Evolutionary conservation across 2,329 filamentous ascomycete genomes (phyloP).

Genomic region (Diplodia scrobiculata): DNA sequence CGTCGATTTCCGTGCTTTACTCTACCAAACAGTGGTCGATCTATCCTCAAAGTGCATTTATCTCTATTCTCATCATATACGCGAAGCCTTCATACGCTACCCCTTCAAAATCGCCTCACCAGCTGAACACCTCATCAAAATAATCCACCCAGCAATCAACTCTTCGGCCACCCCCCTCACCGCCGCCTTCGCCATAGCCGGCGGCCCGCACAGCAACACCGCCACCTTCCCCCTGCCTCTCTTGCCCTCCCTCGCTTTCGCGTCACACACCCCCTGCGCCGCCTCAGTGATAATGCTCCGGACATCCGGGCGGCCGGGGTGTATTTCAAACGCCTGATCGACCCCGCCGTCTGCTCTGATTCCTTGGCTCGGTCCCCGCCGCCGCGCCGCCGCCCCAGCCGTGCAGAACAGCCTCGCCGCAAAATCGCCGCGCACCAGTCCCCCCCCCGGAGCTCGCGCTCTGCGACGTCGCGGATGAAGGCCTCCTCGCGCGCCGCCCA

Average conservation of each 20-base stretch:
- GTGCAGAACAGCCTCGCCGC: constrained; percentile 29
- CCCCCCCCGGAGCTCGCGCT: constrained; percentile 33
- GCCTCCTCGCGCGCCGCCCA: constrained; percentile 43
- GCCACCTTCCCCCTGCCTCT: constrained; percentile 38
- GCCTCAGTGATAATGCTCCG: constrained; percentile 40
- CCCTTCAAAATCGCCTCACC: constrained; percentile 37
- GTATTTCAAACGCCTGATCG: neutral
- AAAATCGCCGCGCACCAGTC: constrained; percentile 38
- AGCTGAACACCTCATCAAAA: constrained; percentile 54
- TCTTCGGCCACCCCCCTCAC: constrained; percentile 44
- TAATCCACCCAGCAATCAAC: constrained; percentile 46
- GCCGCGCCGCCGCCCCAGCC: neutral
- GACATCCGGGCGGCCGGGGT: constrained; percentile 47
- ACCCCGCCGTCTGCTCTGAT: too few relatives aligned
- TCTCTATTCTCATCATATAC: neutral
- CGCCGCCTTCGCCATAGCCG: constrained; percentile 49
- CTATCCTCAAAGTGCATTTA: neutral
- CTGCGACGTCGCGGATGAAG: constrained; percentile 36
- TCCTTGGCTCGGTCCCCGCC: neutral
- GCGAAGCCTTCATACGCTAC: neutral
- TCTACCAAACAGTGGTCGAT: neutral
- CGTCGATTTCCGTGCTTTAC: neutral
- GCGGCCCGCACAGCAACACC: constrained; percentile 52
- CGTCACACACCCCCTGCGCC: constrained; percentile 31
- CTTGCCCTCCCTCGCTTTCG: constrained; percentile 34